phyloP scores from a whole-genome alignment of 805 yeast genomes.

The Tetrapisispora namnaoensis region DNA sequence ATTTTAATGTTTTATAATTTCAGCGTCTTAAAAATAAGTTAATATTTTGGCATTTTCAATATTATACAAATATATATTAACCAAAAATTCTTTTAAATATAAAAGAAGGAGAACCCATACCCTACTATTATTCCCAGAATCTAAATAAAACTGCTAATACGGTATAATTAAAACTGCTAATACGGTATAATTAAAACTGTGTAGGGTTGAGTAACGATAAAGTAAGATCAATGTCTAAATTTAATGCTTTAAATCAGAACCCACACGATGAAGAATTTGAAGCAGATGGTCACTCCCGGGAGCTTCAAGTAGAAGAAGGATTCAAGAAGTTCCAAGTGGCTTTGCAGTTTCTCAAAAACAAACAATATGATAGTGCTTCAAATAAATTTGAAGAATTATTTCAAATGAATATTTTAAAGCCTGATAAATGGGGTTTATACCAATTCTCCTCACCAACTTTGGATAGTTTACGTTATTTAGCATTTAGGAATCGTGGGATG shows the following conservation, averaged over 20 bases:
- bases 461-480: conserved; percentile 63
- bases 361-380: conserved; percentile 41
- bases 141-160: too few relatives aligned
- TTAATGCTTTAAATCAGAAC: conserved; percentile 68
- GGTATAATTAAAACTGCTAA: too few relatives aligned
- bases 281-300: conserved; percentile 84
- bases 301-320: conserved; percentile 81
- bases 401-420: conserved; percentile 52
- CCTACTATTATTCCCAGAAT: too few relatives aligned
- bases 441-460: conserved; percentile 50
- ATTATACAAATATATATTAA: too few relatives aligned
- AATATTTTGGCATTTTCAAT: too few relatives aligned
- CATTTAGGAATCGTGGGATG: conserved; percentile 74
- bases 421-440: conserved; percentile 32
- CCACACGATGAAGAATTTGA: conserved; percentile 62
- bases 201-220: not conserved
- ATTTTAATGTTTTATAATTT: too few relatives aligned
- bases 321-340: conserved; percentile 68
- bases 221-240: conserved; percentile 39
- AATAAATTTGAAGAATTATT: conserved; percentile 52
- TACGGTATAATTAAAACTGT: too few relatives aligned
- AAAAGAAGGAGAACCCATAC: too few relatives aligned
- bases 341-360: conserved; percentile 45
- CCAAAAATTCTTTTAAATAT: too few relatives aligned
- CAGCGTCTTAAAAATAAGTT: too few relatives aligned